phyloP scores from a whole-genome alignment of 2,329 filamentous ascomycete species.

The Xylogone sp. region DNA sequence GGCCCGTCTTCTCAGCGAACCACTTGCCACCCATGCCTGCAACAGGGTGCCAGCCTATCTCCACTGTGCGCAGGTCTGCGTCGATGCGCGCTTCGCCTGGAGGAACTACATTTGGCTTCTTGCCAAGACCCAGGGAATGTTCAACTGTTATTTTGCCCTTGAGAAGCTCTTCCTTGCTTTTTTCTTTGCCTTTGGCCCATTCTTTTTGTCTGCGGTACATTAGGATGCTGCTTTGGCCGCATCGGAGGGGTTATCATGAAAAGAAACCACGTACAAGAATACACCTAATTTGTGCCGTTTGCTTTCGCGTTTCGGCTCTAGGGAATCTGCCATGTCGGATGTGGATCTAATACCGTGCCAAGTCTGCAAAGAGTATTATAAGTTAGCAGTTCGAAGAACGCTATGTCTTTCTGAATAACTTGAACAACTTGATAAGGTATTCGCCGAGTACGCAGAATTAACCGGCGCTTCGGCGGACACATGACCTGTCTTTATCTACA shows the following conservation, averaged over 20 bases:
- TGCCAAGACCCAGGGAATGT: constrained; percentile 40
- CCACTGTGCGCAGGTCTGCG: constrained; percentile 37
- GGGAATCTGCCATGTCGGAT: not conserved
- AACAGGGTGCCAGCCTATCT: constrained; percentile 57
- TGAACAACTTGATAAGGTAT: too few relatives aligned
- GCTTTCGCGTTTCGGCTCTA: not conserved
- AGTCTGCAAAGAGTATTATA: too few relatives aligned
- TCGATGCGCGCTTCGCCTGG: constrained; percentile 33
- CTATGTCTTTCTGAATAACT: too few relatives aligned
- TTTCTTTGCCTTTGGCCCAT: constrained; percentile 8
- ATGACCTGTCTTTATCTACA: too few relatives aligned
- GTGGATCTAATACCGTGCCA: too few relatives aligned
- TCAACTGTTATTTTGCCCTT: constrained; percentile 39
- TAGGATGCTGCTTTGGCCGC: not conserved
- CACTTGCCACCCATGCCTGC: constrained; percentile 53
- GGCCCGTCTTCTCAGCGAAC: constrained; percentile 52
- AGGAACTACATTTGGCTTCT: constrained; percentile 40
- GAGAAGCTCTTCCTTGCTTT: constrained; percentile 26
- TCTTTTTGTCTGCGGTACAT: constrained; percentile 4
- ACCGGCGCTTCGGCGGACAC: too few relatives aligned
- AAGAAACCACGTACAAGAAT: not conserved
- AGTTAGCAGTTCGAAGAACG: too few relatives aligned
- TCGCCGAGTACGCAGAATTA: too few relatives aligned
- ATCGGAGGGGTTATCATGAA: not conserved
- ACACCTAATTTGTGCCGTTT: not conserved